Evolutionary conservation across 495 filamentous ascomycete species (phyloP), one percentile per base, ranked within the genome.

Genomic region (Lasiosphaeris hirsuta): DNA sequence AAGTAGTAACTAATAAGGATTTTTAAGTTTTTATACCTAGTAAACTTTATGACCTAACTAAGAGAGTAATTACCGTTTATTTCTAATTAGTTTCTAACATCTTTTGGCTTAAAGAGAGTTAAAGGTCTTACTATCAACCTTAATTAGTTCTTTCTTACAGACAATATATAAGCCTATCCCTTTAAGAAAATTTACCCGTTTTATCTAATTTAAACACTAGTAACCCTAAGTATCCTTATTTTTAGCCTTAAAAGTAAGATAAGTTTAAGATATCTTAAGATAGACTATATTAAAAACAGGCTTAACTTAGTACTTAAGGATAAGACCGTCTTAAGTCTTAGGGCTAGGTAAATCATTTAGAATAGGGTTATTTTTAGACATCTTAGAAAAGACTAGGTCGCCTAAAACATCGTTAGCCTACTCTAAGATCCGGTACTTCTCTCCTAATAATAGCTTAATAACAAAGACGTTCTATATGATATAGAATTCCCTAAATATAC

Each of bases 381-480:
- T 45, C 8, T 45, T 18, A 18, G 13, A n/a, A 18, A 45, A 45
- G 10, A 45, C 15, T 18, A 18, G 13, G 42, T 45, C 8, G 17
- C 18, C 18, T 18, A 45, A n/a, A 10, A 18, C 42, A 18, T 45
- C 15, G 15, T n/a, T n/a, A 15, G 15, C 42, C 42, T 45, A 45
- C 18, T 45, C 42, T 45, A 45, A 45, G 42, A 45, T 45, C 42
- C 8, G 13, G 18, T 45, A 45, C 42, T 45, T 45, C 42, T 45
- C 42, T n/a, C 8, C 17, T n/a, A 18, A 18, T 18, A 18, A 30
- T 6, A 30, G 37, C 17, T 40, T 53, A 11, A 15, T 30, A 53
- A 14, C n/a, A 18, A 53, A 14, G 51, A 53, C 37, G 17, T 33
- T n/a, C 13, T 18, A 18, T 18, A 45, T 10, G 18, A 14, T 45